phyloP scores from a whole-genome alignment of 202 grass and related monocot genomes.

The Cymbopogon flexuosus region DNA sequence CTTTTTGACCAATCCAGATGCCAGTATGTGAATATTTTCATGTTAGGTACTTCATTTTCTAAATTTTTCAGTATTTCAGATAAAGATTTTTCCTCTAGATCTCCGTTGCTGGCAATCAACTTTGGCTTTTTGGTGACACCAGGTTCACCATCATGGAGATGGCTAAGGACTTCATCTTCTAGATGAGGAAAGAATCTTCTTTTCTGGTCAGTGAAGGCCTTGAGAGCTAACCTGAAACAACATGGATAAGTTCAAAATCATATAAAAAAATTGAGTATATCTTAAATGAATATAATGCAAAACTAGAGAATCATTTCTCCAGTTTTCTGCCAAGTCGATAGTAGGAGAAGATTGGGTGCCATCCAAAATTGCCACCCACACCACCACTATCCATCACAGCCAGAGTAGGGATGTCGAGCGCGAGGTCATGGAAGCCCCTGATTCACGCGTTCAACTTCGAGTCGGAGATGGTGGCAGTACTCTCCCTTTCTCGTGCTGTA shows the following conservation, averaged over 20 bases:
- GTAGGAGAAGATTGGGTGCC: background rate
- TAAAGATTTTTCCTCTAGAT: constrained; percentile 56
- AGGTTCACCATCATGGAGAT: constrained; percentile 52
- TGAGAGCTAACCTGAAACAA: constrained; percentile 84
- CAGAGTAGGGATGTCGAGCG: background rate
- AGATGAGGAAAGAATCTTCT: constrained; percentile 92
- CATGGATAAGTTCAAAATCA: background rate
- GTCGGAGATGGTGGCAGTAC: no score
- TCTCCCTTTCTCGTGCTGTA: no score
- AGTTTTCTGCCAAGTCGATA: constrained; percentile 7
- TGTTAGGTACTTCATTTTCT: constrained; percentile 55
- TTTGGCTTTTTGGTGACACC: constrained; percentile 46
- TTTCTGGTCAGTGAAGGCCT: constrained; percentile 96
- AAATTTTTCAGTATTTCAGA: constrained; percentile 70
- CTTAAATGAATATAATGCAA: constrained; percentile 1
- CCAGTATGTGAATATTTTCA: constrained; percentile 71
- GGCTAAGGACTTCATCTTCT: constrained; percentile 64
- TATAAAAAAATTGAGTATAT: background rate
- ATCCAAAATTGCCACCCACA: background rate
- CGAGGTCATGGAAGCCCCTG: no score
- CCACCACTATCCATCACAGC: background rate
- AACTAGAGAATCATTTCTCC: background rate
- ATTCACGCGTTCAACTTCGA: no score
- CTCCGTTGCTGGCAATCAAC: constrained; percentile 33
- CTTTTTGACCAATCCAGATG: constrained; percentile 93